phyloP scores from a whole-genome alignment of 169 alveolate species.

The Cryptosporidium canis region DNA sequence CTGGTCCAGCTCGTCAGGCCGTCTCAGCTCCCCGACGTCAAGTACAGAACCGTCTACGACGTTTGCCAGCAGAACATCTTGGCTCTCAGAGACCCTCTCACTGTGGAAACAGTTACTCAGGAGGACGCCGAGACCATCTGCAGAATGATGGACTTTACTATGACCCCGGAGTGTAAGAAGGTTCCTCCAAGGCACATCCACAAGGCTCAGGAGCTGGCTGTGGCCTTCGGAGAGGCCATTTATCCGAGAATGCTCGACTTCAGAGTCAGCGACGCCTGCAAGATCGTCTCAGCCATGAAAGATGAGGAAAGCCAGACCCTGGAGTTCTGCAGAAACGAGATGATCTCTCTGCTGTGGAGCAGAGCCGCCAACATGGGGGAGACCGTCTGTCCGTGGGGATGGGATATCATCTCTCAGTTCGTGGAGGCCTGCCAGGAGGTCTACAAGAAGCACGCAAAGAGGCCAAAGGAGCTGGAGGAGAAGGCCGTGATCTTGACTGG shows the following conservation, averaged over 20 bases:
- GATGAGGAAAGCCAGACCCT: constrained; percentile 37
- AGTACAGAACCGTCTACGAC: constrained; percentile 50
- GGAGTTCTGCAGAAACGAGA: constrained; percentile 67
- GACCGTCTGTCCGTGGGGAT: constrained; percentile 69
- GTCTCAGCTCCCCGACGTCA: constrained; percentile 22
- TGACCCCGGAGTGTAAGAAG: constrained; percentile 44
- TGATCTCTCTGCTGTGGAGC: constrained; percentile 48
- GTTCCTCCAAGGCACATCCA: constrained; percentile 59
- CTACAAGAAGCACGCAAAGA: constrained; percentile 45
- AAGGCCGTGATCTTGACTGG: constrained; percentile 63
- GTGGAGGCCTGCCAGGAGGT: constrained; percentile 71
- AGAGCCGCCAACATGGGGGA: constrained; percentile 65
- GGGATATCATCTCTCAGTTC: constrained; percentile 66
- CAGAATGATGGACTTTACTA: constrained; percentile 65
- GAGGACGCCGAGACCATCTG: constrained; percentile 69
- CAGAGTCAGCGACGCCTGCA: constrained; percentile 68
- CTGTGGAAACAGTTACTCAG: constrained; percentile 54
- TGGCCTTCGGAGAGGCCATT: constrained; percentile 48
- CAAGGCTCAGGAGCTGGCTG: constrained; percentile 59
- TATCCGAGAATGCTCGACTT: constrained; percentile 56
- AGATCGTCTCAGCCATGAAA: constrained; percentile 34
- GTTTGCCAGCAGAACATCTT: constrained; percentile 61
- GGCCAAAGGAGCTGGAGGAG: constrained; percentile 40
- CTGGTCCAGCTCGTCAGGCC: constrained; percentile 65
- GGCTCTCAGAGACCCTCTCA: constrained; percentile 57